These are phyloP conservation scores for Didymella sp. DNA, from an alignment of 2,329 filamentous ascomycete genomes.

Conservation along the genomic window DNA sequence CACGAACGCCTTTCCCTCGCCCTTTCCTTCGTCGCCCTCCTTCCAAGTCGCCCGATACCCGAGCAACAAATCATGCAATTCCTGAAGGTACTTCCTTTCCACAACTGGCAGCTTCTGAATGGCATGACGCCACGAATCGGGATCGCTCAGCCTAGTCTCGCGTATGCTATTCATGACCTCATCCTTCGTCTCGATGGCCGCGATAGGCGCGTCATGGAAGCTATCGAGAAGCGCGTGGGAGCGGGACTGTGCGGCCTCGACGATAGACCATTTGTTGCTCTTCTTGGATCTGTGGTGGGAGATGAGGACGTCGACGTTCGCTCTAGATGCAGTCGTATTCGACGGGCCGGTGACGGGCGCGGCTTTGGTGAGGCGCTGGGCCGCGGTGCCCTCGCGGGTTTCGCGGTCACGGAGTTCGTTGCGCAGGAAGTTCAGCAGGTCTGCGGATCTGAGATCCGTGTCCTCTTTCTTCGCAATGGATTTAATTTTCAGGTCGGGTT, in stretches of 20 bases:
- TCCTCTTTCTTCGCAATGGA: conserved; percentile 78
- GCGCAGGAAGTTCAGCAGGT: conserved; percentile 81
- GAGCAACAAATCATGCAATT: conserved; percentile 78
- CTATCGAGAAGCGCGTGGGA: conserved; percentile 70
- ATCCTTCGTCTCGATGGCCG: conserved; percentile 88
- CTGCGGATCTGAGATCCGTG: conserved; percentile 73
- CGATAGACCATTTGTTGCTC: conserved; percentile 83
- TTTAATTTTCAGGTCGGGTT: conserved; percentile 74
- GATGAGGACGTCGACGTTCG: conserved; percentile 82
- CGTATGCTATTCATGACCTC: conserved; percentile 78
- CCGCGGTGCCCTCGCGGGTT: conserved; percentile 61
- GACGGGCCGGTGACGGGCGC: conserved; percentile 28
- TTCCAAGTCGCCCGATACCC: conserved; percentile 67
- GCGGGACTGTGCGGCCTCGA: conserved; percentile 72
- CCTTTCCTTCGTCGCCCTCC: conserved; percentile 47
- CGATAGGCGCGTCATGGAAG: conserved; percentile 79
- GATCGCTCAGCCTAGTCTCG: conserved; percentile 76
- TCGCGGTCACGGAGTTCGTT: conserved; percentile 83
- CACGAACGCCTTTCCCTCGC: conserved; percentile 76
- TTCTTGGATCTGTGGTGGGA: conserved; percentile 88
- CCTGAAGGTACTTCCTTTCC: conserved; percentile 81
- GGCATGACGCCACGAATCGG: conserved; percentile 81
- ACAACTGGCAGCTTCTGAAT: conserved; percentile 78
- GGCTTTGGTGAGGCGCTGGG: conserved; percentile 36
- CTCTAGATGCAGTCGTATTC: conserved; percentile 37